Evolutionary conservation across 1,284 basidiomycete species (phyloP), one percentile per base, ranked within the genome.

Genomic region (Sporisorium iseilematis-ciliati): DNA sequence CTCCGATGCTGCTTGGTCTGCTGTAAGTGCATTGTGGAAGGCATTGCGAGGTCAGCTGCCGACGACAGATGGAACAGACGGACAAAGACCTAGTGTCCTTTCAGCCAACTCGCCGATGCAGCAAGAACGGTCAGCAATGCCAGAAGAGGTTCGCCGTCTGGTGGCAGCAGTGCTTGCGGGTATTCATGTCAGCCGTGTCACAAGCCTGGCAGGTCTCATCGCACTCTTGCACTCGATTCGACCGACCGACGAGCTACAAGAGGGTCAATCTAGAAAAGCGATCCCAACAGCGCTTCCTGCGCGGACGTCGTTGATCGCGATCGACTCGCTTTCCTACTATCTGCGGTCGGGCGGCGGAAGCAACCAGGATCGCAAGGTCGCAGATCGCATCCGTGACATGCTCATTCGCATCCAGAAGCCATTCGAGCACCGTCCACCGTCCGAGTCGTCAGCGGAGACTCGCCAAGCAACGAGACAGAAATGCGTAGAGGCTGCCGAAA

Each of bases 261-360:
- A 57, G 1, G 48, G 45, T 7, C 58, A 53, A 12, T 1, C 18
- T 3, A 38, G 25, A 18, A 46, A 56, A 10, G 40, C 57, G 20
- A 14, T 66, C 5, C 62, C 58, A 1, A 53, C 59, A 11, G n/a
- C 63, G 16, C 10, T 70, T 38, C 67, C 67, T 2, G 20, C 60
- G 1, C 46, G 73, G 18, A 64, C 73, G 20, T 70, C 73, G 1
- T 46, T 75, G 20, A 52, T 75, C 48, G 38, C 70, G n/a, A 57
- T 75, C 35, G 73, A 75, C 43, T 66, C 67, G n/a, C 57, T 75
- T 4, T 75, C 73, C 3, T 65, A 75, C 42, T 63, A 63, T 26
- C 41, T 75, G 2, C 63, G 73, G 11, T 21, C 58, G 4, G n/a
- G 57, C 2, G 63, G 60, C n/a, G 63, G 59, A 25, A 45, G 29